phyloP scores from a whole-genome alignment of 2,329 filamentous ascomycete genomes.

The Stagonosporopsis rhizophila region DNA sequence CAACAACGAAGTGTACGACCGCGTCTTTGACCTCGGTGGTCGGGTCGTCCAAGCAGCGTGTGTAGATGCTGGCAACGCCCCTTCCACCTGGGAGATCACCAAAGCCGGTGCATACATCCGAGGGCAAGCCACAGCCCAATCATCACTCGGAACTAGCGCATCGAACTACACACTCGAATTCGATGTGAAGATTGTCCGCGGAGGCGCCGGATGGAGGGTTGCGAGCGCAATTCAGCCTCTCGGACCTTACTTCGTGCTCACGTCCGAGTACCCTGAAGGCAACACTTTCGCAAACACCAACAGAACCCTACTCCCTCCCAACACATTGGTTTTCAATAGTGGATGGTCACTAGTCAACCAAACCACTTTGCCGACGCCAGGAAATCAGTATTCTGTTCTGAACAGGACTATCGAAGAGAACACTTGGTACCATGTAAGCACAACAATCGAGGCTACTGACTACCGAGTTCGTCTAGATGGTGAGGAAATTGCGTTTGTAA shows the following conservation, averaged over 20 bases:
- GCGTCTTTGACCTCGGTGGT: conserved; percentile 51
- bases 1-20: conserved; percentile 42
- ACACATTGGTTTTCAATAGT: conserved; percentile 46
- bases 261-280: conserved; percentile 20
- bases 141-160: conserved; percentile 19
- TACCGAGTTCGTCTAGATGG: conserved; percentile 42
- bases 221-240: conserved; percentile 26
- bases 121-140: conserved; percentile 43
- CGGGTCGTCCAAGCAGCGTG: conserved; percentile 46
- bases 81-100: conserved; percentile 41
- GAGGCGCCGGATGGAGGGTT: conserved; percentile 51
- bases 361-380: conserved; percentile 33
- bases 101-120: conserved; percentile 47
- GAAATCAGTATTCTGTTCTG: conserved; percentile 9
- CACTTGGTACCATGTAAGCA: conserved; percentile 51
- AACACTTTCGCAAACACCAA: conserved; percentile 47
- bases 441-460: conserved; percentile 36
- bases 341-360: conserved; percentile 50
- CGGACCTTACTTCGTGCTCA: conserved; percentile 37
- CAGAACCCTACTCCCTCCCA: conserved; percentile 44
- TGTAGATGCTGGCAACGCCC: conserved; percentile 48
- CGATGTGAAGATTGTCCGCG: conserved; percentile 48
- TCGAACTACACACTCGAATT: conserved; percentile 51
- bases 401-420: conserved; percentile 38
- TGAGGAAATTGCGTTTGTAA: conserved; percentile 26